Evolutionary conservation across 2,329 filamentous ascomycete genomes (phyloP).

Genomic region (Colletotrichum costaricense): DNA sequence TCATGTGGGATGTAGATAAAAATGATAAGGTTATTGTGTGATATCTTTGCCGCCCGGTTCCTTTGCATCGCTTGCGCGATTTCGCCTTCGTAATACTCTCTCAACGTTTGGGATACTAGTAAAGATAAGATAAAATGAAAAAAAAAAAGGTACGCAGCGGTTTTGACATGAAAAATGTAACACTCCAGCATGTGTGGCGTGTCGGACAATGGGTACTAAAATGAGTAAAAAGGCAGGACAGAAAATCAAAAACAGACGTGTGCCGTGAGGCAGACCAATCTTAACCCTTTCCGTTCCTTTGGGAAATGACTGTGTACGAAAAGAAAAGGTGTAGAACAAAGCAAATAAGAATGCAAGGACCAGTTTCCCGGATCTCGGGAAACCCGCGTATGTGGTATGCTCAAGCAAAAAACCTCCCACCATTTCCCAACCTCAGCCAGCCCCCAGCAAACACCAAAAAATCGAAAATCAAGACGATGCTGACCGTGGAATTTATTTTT

Average conservation of each 20-base stretch:
- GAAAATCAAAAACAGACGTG: constrained; percentile 41
- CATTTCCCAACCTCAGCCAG: not conserved
- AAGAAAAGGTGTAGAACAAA: constrained; percentile 20
- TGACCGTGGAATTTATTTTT: not conserved
- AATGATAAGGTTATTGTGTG: constrained; percentile 3
- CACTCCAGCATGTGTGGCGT: not conserved
- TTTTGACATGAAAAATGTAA: not conserved
- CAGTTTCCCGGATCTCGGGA: constrained; percentile 5
- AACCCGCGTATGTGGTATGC: constrained; percentile 9
- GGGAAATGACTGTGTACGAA: constrained; percentile 34
- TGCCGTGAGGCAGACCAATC: constrained; percentile 51
- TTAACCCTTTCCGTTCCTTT: constrained; percentile 41
- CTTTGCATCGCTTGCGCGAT: constrained; percentile 31
- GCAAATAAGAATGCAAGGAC: constrained; percentile 3
- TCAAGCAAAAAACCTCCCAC: constrained; percentile 28
- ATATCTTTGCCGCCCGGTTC: constrained; percentile 25
- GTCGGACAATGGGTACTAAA: not conserved
- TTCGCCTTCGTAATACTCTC: constrained; percentile 12
- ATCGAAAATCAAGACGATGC: constrained; percentile 15
- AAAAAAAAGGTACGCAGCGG: not conserved
- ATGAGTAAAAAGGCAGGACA: constrained; percentile 12
- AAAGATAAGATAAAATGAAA: not conserved
- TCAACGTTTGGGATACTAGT: constrained; percentile 25
- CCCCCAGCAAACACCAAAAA: constrained; percentile 19
- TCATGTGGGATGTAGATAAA: not conserved